Evolutionary conservation across 768 basidiomycete genomes (phyloP).

Genomic region (Leucogyrophana mollusca): DNA sequence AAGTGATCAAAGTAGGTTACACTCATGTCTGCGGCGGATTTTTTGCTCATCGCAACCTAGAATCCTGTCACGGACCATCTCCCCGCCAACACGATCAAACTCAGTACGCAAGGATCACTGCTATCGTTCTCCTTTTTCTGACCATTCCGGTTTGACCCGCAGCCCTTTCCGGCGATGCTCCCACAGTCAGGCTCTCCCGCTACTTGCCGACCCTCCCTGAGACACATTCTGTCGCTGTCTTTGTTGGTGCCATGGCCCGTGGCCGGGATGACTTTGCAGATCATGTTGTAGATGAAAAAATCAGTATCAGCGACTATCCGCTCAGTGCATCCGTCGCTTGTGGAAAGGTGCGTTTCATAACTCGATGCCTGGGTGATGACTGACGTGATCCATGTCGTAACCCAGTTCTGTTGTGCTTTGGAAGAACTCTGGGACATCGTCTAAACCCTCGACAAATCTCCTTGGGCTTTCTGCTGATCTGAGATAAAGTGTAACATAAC

Average conservation of each 20-base stretch:
- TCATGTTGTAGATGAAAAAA: constrained; percentile 91
- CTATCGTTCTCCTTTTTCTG: constrained; percentile 7
- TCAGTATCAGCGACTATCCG: constrained; percentile 92
- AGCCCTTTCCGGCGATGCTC: constrained; percentile 93
- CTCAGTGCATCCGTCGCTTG: constrained; percentile 94
- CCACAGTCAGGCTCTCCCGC: constrained; percentile 72
- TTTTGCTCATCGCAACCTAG: constrained; percentile 35
- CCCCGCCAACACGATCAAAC: constrained; percentile 91
- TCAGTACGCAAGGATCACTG: constrained; percentile 63
- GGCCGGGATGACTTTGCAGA: constrained; percentile 98
- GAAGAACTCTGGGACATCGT: constrained; percentile 97
- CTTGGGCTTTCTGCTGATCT: too few species aligned
- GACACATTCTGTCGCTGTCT: constrained; percentile 89
- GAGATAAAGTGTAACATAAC: constrained; percentile 17
- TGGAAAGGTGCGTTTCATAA: constrained; percentile 72
- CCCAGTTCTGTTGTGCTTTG: constrained; percentile 88
- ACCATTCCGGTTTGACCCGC: constrained; percentile 8
- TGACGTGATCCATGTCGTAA: constrained; percentile 3
- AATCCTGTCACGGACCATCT: constrained; percentile 95
- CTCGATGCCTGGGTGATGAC: constrained; percentile 1
- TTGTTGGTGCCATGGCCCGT: constrained; percentile 98
- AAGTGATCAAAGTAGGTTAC: constrained; percentile 84
- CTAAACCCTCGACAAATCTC: constrained; percentile 32
- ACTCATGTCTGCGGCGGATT: neutral
- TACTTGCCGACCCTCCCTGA: constrained; percentile 85